Base-by-base conservation (phyloP, 345 rosid genomes). In the Brassica rapa region DNA sequence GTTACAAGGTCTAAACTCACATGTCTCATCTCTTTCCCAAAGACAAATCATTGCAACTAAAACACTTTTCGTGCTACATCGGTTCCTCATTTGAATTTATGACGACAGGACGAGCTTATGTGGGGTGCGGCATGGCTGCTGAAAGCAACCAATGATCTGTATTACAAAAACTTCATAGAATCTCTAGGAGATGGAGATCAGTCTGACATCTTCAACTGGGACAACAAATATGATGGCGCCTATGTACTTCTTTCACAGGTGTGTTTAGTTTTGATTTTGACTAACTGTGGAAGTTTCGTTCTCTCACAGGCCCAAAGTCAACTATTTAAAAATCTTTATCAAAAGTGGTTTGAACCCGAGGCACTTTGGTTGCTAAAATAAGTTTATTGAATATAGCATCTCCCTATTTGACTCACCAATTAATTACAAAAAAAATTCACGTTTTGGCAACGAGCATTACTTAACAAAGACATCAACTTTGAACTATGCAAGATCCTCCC, bases 101-200 rank as follows among this genome's bases (percentile, higher is more conserved):
- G 12, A 62, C 6, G 62, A 19, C 83, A 93, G 97, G 98, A 94
- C 77, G 98, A 94, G 73, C 81, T 94, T 30, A 68, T 91, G 10
- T 94, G 97, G 98, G 98, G 94, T 29, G 93, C 90, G 0, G 86
- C 97, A 8, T 94, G 98, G 98, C 43, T 37, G 3, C 43, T 37
- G 43, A 37, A 8, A 37, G 98, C 97, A 68, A 90, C 97, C 6
- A 91, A 89, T 72, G 76, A 90, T 43, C 81, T 72, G 4, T 85
- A 78, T 49, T 91, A 93, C 73, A 89, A 76, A 78, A 87, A 90
- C 24, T 77, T 89, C 39, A 53, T 93, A 33, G 8, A 88, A 70
- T 85, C 96, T 2, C 29, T 90, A 27, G 96, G 96, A 65, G 91
- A 86, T 61, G 89, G 88, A 81, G 96, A 92, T 21, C 87, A 87